Evolutionary conservation across 805 yeast species (phyloP), one percentile per base, ranked within the genome.

Genomic region (Yamadazyma sp.): DNA sequence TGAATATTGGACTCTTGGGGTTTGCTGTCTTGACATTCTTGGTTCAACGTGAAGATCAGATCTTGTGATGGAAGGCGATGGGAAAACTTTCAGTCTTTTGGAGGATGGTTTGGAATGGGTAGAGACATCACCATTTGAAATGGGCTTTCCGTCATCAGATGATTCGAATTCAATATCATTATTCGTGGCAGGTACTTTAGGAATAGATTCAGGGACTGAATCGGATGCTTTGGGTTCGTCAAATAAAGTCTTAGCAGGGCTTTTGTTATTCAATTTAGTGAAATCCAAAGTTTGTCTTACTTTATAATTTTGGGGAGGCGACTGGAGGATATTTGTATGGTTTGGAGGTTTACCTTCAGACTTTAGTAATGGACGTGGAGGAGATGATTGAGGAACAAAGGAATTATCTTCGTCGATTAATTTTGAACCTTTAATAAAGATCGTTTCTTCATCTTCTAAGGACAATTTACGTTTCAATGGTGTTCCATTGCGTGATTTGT

Each of bases 161-260:
- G 55, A 46, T 36, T 53, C 62, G 36, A 56, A 56, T 29, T 56
- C 58, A 20, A 49, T 47, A 19, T 50, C 54, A 5, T 38, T 32
- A 7, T 19, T 23, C 4, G 23, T 19, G 9, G 24, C 16, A 2
- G 26, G 28, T 3, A 23, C 20, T 7, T 27, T n/a, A 12, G 26
- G 20, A 6, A 24, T 12, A 24, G 18, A 17, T 18, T 11, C 15
- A n/a, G 27, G 14, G 5, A 38, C 12, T 18, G 30, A 15, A 14
- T 27, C 20, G n/a, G n/a, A n/a, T 9, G 18, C 12, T 27, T 14
- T 27, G 12, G 18, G n/a, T n/a, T n/a, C n/a, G n/a, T n/a, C n/a
- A n/a, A n/a, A n/a, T n/a, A n/a, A n/a, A n/a, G n/a, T n/a, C n/a
- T n/a, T n/a, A n/a, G n/a, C n/a, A n/a, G n/a, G n/a, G n/a, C n/a